These are phyloP conservation scores for Aspergillus vadensis DNA, from an alignment of 2,329 filamentous ascomycete species.

Conservation along the genomic window DNA sequence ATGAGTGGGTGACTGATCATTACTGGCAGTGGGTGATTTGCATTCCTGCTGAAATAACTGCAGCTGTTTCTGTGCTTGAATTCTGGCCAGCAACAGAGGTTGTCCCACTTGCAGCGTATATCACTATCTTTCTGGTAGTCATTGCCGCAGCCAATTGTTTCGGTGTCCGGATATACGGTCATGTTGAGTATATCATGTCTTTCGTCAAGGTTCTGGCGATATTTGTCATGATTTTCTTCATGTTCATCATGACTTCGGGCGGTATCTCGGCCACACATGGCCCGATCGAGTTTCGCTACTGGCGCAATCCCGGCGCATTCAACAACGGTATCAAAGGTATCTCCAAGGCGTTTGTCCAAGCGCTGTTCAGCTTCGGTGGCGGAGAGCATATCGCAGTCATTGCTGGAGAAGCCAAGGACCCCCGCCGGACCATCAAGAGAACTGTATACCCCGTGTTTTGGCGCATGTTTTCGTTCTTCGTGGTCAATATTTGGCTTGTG, in stretches of 20 bases:
- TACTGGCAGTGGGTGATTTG: conserved; percentile 4
- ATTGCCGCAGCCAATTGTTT: conserved; percentile 33
- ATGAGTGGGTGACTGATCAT: neutral
- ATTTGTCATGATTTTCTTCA: conserved; percentile 36
- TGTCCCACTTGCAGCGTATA: conserved; percentile 35
- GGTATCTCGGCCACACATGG: conserved; percentile 36
- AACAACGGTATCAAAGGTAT: conserved; percentile 39
- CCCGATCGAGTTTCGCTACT: conserved; percentile 36
- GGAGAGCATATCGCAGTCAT: conserved; percentile 38
- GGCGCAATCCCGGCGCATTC: conserved; percentile 32
- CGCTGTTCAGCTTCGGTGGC: conserved; percentile 36
- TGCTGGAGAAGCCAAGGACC: conserved; percentile 34
- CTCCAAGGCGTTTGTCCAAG: conserved; percentile 38
- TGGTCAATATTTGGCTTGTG: conserved; percentile 40
- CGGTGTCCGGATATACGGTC: conserved; percentile 32
- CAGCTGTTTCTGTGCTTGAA: conserved; percentile 35
- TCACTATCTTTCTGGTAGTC: conserved; percentile 35
- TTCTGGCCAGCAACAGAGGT: conserved; percentile 33
- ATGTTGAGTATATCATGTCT: conserved; percentile 26
- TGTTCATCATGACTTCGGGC: conserved; percentile 41
- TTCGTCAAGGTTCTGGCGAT: conserved; percentile 36
- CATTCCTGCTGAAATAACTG: conserved; percentile 37
- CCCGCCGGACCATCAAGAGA: conserved; percentile 33
- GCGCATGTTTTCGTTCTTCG: conserved; percentile 40
- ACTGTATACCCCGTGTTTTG: conserved; percentile 36